Evolutionary conservation across 345 rosid genomes (phyloP).

Genomic region (Lenwebbia sp.): DNA sequence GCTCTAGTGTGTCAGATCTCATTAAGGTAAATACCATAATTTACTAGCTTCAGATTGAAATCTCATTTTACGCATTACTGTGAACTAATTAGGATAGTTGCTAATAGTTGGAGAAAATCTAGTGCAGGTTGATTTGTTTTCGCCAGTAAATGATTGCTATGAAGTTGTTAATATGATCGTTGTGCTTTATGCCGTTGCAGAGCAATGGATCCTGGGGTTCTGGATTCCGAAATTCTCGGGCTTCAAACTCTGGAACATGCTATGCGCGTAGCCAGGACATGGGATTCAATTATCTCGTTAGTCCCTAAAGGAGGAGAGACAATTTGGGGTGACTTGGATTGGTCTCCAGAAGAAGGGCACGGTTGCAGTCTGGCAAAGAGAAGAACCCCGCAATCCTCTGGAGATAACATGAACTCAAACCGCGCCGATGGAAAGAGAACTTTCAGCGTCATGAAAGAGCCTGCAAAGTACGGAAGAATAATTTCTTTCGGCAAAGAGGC

Average conservation of each 20-base stretch:
- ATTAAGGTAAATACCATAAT: not conserved
- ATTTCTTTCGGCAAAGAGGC: slow-evolving; percentile 52
- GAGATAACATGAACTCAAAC: slow-evolving; percentile 15
- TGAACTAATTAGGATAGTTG: not conserved
- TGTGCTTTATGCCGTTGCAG: slow-evolving; percentile 12
- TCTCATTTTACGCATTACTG: not conserved
- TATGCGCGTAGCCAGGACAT: slow-evolving; percentile 51
- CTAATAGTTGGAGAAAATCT: not conserved
- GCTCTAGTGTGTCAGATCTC: not conserved
- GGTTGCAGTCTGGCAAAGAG: slow-evolving; percentile 25
- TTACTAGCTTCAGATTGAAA: not conserved
- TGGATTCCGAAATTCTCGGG: slow-evolving; percentile 40
- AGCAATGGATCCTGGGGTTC: slow-evolving; percentile 40
- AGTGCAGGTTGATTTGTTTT: not conserved
- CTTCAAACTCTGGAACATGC: slow-evolving; percentile 52
- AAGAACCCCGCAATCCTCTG: slow-evolving; percentile 5
- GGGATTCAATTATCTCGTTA: slow-evolving; percentile 63
- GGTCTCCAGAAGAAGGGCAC: slow-evolving; percentile 47
- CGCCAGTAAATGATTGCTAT: not conserved
- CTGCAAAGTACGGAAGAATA: slow-evolving; percentile 47
- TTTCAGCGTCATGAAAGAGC: slow-evolving; percentile 22
- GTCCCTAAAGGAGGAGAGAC: slow-evolving; percentile 77
- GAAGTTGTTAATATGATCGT: not conserved
- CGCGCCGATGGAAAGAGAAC: slow-evolving; percentile 10
- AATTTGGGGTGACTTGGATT: slow-evolving; percentile 61